phyloP scores from a whole-genome alignment of 371 early-diverging fungal genomes.

The Mucor sp. region DNA sequence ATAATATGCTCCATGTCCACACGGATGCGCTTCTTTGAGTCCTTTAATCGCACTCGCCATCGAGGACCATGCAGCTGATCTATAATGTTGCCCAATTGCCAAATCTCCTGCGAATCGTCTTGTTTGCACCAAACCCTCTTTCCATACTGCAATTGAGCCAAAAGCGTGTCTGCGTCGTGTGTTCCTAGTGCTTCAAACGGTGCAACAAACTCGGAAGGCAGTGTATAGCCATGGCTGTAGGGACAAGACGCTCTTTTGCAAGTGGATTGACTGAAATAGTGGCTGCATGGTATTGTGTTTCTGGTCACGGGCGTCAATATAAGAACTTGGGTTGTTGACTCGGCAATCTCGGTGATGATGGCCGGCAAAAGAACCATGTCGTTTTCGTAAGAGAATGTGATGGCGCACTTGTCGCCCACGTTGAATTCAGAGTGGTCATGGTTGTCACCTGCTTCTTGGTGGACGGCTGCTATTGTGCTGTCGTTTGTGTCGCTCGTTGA shows the following conservation, averaged over 20 bases:
- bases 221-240: conserved; percentile 24
- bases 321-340: conserved; percentile 13
- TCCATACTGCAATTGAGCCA: conserved; percentile 9
- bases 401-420: conserved; percentile 10
- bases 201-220: conserved; percentile 9
- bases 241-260: background rate
- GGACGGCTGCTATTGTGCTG: background rate
- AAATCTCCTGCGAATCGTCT: background rate
- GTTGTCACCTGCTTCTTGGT: background rate
- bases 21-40: background rate
- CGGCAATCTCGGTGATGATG: background rate
- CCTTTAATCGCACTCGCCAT: conserved; percentile 16
- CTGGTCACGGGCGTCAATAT: conserved; percentile 25
- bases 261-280: conserved; percentile 5
- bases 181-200: conserved; percentile 21
- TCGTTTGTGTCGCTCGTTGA: background rate
- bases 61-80: conserved; percentile 7
- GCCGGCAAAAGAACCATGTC: conserved; percentile 8
- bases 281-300: conserved; percentile 25
- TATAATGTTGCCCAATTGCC: conserved; percentile 17
- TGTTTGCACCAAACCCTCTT: conserved; percentile 23
- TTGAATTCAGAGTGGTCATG: background rate
- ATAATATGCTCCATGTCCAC: conserved; percentile 24
- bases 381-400: background rate
- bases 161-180: background rate